Base-by-base conservation (phyloP, 1,284 basidiomycete species). In the Microbotryum saponariae region DNA sequence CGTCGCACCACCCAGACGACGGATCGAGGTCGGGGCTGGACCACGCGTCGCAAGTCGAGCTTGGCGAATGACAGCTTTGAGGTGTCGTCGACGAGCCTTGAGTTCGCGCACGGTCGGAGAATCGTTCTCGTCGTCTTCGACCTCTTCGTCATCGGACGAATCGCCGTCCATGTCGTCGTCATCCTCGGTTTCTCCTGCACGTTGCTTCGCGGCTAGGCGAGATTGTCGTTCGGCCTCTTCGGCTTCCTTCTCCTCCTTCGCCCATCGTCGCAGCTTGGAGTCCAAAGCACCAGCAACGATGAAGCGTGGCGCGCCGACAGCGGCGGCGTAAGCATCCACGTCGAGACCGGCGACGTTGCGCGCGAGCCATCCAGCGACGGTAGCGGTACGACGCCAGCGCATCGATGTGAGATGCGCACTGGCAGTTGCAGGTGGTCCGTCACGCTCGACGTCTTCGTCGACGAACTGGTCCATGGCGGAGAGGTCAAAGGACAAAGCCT, bases 341-440 rank as follows among this genome's bases (percentile, higher is more conserved):
- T 79, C 80, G 69, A 97, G 85, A 0, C 93, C 93, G 49, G 87
- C 83, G 9, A 92, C 86, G 42, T 82, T 76, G 56, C 81, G 81
- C 3, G 84, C 82, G 60, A 97, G 77, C 53, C 83, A 83, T 7
- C 87, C 82, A 0, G 84, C 85, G 31, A 84, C 82, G 62, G 90
- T 84, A 1, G 83, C 81, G 20, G 91, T 79, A 44, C 94, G 80
- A 56, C 83, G 82, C 85, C 88, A 94, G 20, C 89, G 73, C 59
- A 77, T 62, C 56, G 73, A 66, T 60, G 77, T 74, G 59, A 81
- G 73, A 46, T 76, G 81, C 2, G 80, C 81, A 45, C 82, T 82
- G 56, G 85, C 73, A 2, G 73, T 75, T 21, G 77, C 76, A 1
- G 71, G 72, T 18, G 77, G 87, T 67, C 85, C 84, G 70, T 91